Base-by-base conservation (phyloP, 1,284 basidiomycete species). In the Rhodofomes roseus region DNA sequence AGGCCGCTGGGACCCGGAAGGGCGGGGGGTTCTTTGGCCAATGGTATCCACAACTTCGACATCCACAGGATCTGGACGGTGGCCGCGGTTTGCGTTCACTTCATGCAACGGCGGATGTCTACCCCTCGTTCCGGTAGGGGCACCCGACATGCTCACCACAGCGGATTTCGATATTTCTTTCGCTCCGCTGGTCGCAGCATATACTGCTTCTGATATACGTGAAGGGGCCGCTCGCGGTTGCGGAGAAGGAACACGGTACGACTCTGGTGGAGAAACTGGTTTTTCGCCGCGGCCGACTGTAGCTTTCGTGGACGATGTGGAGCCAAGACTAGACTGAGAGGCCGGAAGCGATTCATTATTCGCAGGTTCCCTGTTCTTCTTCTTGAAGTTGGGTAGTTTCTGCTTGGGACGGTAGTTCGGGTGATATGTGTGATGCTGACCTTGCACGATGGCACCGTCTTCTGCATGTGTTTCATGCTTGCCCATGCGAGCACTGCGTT, bases 1-100 rank as follows among this genome's bases (percentile, higher is more conserved):
- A 0, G 62, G 61, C 2, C 63, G 62, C 29, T 44, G 50, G 11
- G 54, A 25, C 23, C 43, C 22, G 5, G 59, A 46, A 14, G 62
- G 57, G 16, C 65, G 61, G 1, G 67, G 67, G 0, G 67, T 68
- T 52, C 34, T 60, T 29, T 62, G 59, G 18, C 60, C 61, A 14
- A 16, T n/a, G n/a, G n/a, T n/a, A n/a, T n/a, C 11, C 1, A 50
- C 60, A 6, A 58, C 48, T 25, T 40, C 40, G 2, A 48, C 12
- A 5, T 36, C 22, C 20, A 22, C 16, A 12, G 34, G 14, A 16
- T 18, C 18, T 9, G n/a, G 39, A 31, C 29, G n/a, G 25, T 37
- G 34, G 14, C 39, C n/a, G 16, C 27, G 23, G 36, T 60, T 56
- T 4, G 58, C 31, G 16, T 37, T 53, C 20, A 56, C 23, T 14